phyloP scores from a whole-genome alignment of 345 rosid genomes.

The Triadica sebifera region DNA sequence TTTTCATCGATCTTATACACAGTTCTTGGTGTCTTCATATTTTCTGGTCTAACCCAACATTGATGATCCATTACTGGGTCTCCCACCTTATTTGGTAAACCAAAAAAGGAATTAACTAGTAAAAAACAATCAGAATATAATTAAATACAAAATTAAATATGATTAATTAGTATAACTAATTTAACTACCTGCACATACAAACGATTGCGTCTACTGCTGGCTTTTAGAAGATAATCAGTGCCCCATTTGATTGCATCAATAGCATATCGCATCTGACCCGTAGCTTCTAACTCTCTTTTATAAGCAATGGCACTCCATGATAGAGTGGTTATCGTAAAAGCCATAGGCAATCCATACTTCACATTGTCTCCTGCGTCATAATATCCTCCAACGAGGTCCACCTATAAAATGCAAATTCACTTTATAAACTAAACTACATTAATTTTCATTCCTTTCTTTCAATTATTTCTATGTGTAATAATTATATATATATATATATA shows the following conservation, averaged over 20 bases:
- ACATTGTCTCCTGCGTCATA: conserved; percentile 95
- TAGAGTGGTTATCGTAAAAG: conserved; percentile 77
- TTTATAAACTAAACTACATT: neutral
- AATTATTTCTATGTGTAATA: no score
- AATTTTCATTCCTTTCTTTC: no score
- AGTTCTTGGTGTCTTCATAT: conserved; percentile 71
- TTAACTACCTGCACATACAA: conserved; percentile 68
- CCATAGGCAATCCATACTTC: conserved; percentile 87
- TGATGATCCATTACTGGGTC: conserved; percentile 71
- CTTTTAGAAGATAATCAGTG: conserved; percentile 83
- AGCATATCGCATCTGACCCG: conserved; percentile 52
- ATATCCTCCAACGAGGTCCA: conserved; percentile 79
- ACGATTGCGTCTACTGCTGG: conserved; percentile 37
- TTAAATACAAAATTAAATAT: neutral
- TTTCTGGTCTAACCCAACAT: conserved; percentile 83
- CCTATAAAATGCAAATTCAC: conserved; percentile 25
- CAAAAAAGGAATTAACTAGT: neutral
- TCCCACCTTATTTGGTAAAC: conserved; percentile 48
- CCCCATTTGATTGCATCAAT: conserved; percentile 76
- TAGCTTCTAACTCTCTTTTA: conserved; percentile 41
- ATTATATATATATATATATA: no score
- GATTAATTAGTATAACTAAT: neutral
- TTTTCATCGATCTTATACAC: conserved; percentile 52
- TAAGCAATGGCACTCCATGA: conserved; percentile 69
- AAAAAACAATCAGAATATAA: neutral